Conservation (phyloP, 805 yeast species). For the Spathaspora sp. region DNA sequence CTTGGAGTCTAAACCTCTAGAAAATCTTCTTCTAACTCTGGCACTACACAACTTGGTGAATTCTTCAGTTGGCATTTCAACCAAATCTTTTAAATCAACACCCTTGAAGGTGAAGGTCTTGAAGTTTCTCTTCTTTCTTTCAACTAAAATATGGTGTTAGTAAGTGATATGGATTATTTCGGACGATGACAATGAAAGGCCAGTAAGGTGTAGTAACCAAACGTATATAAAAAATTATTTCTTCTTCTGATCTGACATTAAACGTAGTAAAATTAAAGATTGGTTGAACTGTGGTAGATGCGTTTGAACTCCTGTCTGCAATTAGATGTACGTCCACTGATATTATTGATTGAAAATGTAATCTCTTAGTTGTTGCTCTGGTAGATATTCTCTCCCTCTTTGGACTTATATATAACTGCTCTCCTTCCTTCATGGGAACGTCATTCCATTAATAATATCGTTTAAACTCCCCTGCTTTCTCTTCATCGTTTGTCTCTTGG, state of each 20-base stretch:
- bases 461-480: background rate
- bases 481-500: background rate
- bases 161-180: background rate
- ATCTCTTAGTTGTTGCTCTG: no score
- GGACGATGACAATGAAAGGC: no score
- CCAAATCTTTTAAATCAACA: constrained; percentile 91
- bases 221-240: no score
- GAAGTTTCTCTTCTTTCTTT: constrained; percentile 83
- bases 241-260: background rate
- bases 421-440: background rate
- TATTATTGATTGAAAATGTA: no score
- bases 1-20: constrained; percentile 93
- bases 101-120: constrained; percentile 98
- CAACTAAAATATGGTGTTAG: constrained; percentile 11
- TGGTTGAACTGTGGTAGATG: background rate
- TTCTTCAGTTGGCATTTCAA: constrained; percentile 93
- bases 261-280: background rate
- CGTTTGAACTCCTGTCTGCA: no score
- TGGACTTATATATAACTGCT: background rate
- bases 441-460: no score
- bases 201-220: no score
- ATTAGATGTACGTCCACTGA: no score
- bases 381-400: background rate
- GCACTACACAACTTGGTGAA: constrained; percentile 95
- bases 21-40: constrained; percentile 99